Percentiles rank a stretch among this genome's conserved stretches.
phyloP scores from a whole-genome alignment of 2,329 filamentous ascomycete species.

The Colletotrichum euphorbiae region DNA sequence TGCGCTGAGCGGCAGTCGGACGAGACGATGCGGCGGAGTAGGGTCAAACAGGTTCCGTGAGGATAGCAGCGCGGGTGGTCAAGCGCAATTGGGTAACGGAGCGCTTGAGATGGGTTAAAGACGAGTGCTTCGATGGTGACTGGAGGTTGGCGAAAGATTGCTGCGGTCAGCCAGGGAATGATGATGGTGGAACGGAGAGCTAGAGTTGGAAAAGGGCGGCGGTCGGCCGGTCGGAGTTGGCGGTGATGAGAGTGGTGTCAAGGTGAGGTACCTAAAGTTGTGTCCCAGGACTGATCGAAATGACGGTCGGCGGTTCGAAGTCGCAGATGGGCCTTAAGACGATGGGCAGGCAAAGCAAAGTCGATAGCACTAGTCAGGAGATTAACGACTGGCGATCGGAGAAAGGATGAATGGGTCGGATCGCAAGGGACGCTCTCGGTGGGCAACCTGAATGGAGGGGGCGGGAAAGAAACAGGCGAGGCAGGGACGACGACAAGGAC shows the following conservation, averaged over 20 bases:
- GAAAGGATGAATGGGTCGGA: conserved; percentile 1
- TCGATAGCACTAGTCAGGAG: neutral
- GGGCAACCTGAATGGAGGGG: neutral
- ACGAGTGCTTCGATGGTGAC: neutral
- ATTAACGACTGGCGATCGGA: neutral
- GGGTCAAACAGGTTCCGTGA: neutral
- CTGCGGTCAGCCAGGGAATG: neutral
- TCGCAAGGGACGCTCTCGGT: neutral
- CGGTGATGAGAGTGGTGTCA: neutral
- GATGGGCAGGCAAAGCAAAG: neutral
- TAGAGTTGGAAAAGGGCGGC: neutral
- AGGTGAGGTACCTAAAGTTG: conserved; percentile 4
- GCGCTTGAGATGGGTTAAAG: conserved; percentile 23
- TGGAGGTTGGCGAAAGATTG: neutral
- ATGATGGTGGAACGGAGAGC: neutral
- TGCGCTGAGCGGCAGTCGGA: conserved; percentile 1
- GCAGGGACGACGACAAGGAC: neutral
- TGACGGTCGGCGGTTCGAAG: conserved; percentile 19
- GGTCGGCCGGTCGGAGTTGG: neutral
- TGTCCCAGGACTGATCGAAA: conserved; percentile 29
- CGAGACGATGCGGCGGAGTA: conserved; percentile 4
- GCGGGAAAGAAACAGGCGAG: neutral
- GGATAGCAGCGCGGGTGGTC: neutral
- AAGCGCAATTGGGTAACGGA: conserved; percentile 21
- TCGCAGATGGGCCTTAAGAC: conserved; percentile 9